Evolutionary conservation across 805 yeast species (phyloP).

Genomic region (Metschnikowia peoriensis): DNA sequence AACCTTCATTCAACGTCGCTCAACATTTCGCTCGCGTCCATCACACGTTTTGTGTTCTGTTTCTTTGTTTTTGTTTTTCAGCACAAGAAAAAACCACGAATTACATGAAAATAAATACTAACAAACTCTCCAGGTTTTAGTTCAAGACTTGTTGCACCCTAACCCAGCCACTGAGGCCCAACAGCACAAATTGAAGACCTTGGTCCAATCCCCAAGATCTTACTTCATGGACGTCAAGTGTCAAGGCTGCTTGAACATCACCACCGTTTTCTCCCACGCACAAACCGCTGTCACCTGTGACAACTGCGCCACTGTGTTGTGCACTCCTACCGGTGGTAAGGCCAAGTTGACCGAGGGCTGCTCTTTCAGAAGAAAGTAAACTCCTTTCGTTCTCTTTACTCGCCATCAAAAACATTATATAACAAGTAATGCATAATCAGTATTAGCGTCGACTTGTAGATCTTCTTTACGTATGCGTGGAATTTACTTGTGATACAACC

Average conservation of each 20-base stretch:
- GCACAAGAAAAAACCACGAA: no score
- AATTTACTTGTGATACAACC: no score
- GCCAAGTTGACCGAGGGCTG: slow-evolving; percentile 44
- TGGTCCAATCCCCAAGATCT: slow-evolving; percentile 42
- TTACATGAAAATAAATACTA: slow-evolving; percentile 9
- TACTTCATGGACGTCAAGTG: slow-evolving; percentile 44
- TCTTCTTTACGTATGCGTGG: no score
- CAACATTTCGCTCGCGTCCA: no score
- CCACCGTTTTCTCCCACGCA: slow-evolving; percentile 43
- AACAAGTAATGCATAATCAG: slow-evolving; percentile 13
- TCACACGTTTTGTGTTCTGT: no score
- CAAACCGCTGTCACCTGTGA: slow-evolving; percentile 44
- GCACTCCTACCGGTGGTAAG: slow-evolving; percentile 44
- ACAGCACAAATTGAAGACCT: slow-evolving; percentile 38
- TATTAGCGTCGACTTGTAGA: slow-evolving; percentile 1
- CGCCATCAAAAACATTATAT: slow-evolving; percentile 12
- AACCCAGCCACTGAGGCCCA: slow-evolving; percentile 37
- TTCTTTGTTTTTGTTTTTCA: no score
- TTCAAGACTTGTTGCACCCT: slow-evolving; percentile 44
- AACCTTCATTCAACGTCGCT: no score
- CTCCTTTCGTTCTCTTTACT: background rate
- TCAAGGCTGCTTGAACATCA: slow-evolving; percentile 42
- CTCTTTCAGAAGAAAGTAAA: slow-evolving; percentile 41
- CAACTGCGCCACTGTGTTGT: slow-evolving; percentile 39
- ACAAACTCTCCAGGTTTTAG: slow-evolving; percentile 32